phyloP scores from a whole-genome alignment of 164 flowering plant species.

The Buxus sempervirens region DNA sequence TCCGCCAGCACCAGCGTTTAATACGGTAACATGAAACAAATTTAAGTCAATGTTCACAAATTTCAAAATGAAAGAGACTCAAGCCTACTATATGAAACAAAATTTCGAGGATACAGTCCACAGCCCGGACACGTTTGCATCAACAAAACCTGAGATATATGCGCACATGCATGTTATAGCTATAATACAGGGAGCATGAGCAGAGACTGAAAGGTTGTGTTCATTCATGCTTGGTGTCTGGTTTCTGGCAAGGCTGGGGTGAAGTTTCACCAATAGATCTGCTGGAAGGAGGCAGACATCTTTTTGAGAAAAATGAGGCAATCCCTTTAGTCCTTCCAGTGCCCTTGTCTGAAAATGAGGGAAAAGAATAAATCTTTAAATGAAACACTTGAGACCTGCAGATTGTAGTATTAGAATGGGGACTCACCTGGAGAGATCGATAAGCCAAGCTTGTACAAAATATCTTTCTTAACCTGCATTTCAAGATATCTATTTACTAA shows the following conservation, averaged over 20 bases:
- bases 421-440: constrained; percentile 62
- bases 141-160: no score
- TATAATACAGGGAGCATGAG: background rate
- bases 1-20: no score
- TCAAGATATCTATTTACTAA: background rate
- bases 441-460: constrained; percentile 59
- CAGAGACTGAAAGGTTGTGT: background rate
- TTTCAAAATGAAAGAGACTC: no score
- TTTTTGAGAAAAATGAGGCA: constrained; percentile 70
- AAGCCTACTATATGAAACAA: no score
- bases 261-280: constrained; percentile 27
- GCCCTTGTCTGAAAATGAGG: constrained; percentile 37
- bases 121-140: no score
- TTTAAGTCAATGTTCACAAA: no score
- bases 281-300: constrained; percentile 69
- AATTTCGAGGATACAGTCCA: no score
- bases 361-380: background rate
- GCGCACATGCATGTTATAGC: no score
- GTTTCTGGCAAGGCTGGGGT: constrained; percentile 31
- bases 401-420: background rate
- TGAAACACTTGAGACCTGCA: background rate
- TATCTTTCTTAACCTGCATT: constrained; percentile 77
- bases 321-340: constrained; percentile 40
- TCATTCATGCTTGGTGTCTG: constrained; percentile 4
- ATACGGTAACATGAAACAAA: no score